phyloP scores from a whole-genome alignment of 73 alveolate genomes.

The Halteria grandinella region DNA sequence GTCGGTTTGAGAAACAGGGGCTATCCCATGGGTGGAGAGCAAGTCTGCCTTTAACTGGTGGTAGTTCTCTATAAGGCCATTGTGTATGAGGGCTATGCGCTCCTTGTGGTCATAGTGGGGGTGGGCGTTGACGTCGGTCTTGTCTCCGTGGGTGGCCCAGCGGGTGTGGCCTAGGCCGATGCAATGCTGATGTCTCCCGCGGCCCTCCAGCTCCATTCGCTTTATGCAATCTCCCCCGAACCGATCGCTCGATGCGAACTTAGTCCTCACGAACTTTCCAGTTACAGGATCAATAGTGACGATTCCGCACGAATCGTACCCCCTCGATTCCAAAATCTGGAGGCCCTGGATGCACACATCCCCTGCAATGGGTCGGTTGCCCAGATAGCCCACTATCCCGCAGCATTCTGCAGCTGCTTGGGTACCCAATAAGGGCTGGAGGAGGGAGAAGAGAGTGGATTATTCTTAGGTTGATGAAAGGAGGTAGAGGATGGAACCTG shows the following conservation, averaged over 20 bases:
- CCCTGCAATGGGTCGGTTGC: conserved; percentile 77
- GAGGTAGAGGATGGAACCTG: too few species aligned
- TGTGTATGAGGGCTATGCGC: conserved; percentile 81
- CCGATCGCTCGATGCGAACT: conserved; percentile 72
- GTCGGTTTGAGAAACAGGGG: conserved; percentile 77
- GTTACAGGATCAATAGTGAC: conserved; percentile 70
- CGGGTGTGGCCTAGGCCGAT: conserved; percentile 94
- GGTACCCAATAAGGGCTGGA: neutral
- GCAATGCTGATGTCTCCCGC: conserved; percentile 68
- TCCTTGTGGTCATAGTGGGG: conserved; percentile 85
- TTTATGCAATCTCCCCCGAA: conserved; percentile 85
- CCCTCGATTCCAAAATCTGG: conserved; percentile 81
- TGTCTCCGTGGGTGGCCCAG: conserved; percentile 93
- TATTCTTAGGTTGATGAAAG: too few species aligned
- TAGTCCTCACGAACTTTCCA: conserved; percentile 72
- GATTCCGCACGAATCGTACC: conserved; percentile 93
- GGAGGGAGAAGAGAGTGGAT: too few species aligned
- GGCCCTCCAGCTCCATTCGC: conserved; percentile 66
- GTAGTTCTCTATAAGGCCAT: conserved; percentile 86
- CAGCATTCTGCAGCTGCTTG: conserved; percentile 66
- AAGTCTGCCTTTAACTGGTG: conserved; percentile 67
- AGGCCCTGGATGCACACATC: conserved; percentile 79
- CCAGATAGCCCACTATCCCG: conserved; percentile 89
- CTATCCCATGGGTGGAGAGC: conserved; percentile 57
- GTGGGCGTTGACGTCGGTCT: conserved; percentile 90